Conservation (phyloP, 306 rosid genomes). For the Lathyrus tuberosus region DNA sequence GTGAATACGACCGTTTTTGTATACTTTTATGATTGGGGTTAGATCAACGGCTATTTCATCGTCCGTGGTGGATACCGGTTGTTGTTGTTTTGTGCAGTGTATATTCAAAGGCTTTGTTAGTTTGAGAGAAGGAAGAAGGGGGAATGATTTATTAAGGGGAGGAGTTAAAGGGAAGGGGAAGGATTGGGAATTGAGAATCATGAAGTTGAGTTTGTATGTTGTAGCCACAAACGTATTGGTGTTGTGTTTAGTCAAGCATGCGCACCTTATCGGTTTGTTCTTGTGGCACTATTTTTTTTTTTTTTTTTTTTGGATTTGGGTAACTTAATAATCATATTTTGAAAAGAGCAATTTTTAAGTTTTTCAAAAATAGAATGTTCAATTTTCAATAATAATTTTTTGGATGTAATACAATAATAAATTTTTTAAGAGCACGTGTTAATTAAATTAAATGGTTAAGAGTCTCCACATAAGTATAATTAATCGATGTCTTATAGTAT, state of each 20-base stretch:
- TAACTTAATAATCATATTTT: no score
- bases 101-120: neutral
- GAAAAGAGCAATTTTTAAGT: no score
- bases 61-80: neutral
- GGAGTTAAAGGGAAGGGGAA: neutral
- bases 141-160: neutral
- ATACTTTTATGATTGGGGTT: conserved; percentile 50
- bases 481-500: no score
- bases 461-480: no score
- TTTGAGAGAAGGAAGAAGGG: neutral
- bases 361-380: no score
- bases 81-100: conserved; percentile 26
- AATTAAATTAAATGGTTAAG: no score
- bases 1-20: conserved; percentile 58
- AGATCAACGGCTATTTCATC: conserved; percentile 42
- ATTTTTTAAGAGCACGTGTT: no score
- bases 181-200: conserved; percentile 11
- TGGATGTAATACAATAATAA: no score
- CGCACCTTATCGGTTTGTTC: neutral
- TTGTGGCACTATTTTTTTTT: no score
- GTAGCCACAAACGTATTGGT: neutral
- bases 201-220: neutral
- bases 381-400: no score
- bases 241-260: neutral
- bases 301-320: neutral